Conservation (phyloP, 2,329 filamentous ascomycete species). For the Salinomyces thailandicus region DNA sequence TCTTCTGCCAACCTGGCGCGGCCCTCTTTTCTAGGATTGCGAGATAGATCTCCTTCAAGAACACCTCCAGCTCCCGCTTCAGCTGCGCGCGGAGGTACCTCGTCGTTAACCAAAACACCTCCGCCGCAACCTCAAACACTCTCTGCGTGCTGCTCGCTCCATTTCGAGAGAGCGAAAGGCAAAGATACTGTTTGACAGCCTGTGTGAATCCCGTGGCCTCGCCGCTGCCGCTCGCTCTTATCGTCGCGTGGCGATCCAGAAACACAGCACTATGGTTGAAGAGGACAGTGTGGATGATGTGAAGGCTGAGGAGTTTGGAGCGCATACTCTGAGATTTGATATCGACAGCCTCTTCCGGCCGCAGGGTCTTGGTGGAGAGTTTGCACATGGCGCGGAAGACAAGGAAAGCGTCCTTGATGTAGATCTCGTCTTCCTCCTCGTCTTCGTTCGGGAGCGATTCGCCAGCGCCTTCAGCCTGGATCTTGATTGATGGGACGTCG, state of each 20-base stretch:
- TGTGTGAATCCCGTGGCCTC: conserved; percentile 85
- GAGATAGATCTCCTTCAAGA: conserved; percentile 93
- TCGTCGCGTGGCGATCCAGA: conserved; percentile 81
- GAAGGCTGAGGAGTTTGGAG: conserved; percentile 87
- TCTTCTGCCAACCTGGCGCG: conserved; percentile 80
- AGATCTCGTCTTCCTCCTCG: conserved; percentile 88
- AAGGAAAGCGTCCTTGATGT: conserved; percentile 91
- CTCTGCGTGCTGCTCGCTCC: conserved; percentile 84
- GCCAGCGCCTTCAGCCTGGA: conserved; percentile 21
- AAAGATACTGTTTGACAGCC: conserved; percentile 93
- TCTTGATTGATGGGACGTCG: conserved; percentile 29
- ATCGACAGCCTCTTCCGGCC: conserved; percentile 85
- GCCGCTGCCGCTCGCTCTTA: conserved; percentile 79
- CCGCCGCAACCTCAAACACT: conserved; percentile 90
- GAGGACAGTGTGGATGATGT: conserved; percentile 87
- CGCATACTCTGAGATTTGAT: conserved; percentile 92
- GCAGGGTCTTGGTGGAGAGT: conserved; percentile 81
- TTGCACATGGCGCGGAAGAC: conserved; percentile 98
- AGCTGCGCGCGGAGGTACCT: conserved; percentile 87
- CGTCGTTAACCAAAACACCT: conserved; percentile 97
- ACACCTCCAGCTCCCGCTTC: conserved; percentile 98
- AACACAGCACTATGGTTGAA: conserved; percentile 92
- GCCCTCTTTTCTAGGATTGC: conserved; percentile 80
- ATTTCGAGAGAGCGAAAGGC: conserved; percentile 87
- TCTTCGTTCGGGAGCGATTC: conserved; percentile 55